A percentile compares a stretch with the other conserved stretches of the same genome.
These are phyloP conservation scores for Ganoderma multipileum DNA, from an alignment of 1,284 basidiomycete genomes.

Conservation along the genomic window DNA sequence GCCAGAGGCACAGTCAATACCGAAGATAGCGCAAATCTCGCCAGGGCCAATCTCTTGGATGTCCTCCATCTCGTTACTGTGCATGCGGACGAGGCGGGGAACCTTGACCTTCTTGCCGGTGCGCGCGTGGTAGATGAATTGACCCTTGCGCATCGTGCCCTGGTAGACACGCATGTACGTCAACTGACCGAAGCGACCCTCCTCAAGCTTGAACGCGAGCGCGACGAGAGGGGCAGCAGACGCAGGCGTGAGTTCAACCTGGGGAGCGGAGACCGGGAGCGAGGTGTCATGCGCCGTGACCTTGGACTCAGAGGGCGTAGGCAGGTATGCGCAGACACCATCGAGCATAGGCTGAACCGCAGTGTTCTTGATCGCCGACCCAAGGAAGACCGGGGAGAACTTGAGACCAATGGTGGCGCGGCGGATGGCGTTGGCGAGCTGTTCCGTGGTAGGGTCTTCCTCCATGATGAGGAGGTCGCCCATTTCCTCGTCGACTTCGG, in stretches of 20 bases:
- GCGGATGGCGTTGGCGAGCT: slow-evolving; percentile 88
- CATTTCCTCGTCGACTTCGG: slow-evolving; percentile 95
- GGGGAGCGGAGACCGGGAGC: slow-evolving; percentile 69
- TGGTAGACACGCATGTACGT: slow-evolving; percentile 99
- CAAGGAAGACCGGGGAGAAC: slow-evolving; percentile 97
- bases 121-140: slow-evolving; percentile 90
- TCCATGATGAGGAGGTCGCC: slow-evolving; percentile 94
- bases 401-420: slow-evolving; percentile 89
- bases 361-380: slow-evolving; percentile 98
- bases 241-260: slow-evolving; percentile 81
- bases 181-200: slow-evolving; percentile 96
- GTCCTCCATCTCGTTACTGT: slow-evolving; percentile 99
- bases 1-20: slow-evolving; percentile 97
- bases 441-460: slow-evolving; percentile 71
- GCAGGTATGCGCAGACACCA: slow-evolving; percentile 95
- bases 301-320: slow-evolving; percentile 85
- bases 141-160: slow-evolving; percentile 88
- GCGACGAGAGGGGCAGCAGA: slow-evolving; percentile 90
- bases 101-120: slow-evolving; percentile 99
- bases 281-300: slow-evolving; percentile 87
- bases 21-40: slow-evolving; percentile 99
- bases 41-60: slow-evolving; percentile 96
- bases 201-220: slow-evolving; percentile 98
- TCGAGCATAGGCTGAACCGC: slow-evolving; percentile 95
- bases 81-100: slow-evolving; percentile 97